Base-by-base conservation (phyloP, 495 filamentous ascomycete genomes). In the Aspergillus asperescens region DNA sequence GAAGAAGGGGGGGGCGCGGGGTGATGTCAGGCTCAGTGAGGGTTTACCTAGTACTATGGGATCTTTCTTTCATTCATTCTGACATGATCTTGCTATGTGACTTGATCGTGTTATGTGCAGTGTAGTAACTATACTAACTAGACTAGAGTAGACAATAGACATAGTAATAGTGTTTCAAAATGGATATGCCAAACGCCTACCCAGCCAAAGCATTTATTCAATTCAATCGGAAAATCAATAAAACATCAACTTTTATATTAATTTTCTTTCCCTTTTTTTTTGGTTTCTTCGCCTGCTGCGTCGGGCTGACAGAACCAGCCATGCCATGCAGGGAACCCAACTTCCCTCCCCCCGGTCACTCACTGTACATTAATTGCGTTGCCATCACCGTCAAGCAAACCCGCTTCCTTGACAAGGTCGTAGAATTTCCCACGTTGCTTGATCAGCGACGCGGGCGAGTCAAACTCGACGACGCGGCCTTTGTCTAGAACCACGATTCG, bases 401-500 rank as follows among this genome's bases (percentile, higher is more conserved):
- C 76, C 3, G 78, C 70, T 60, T 81, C 79, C 52, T 76, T 77
- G 48, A 80, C 79, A 12, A 81, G 74, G 35, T 81, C 72, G 61
- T 78, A 80, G 58, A 81, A 81, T 41, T 74, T 69, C 15, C 79
- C 78, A 46, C 70, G 65, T 39, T 58, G 63, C 59, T 74, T 75
- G 65, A 81, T 74, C 39, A 81, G 67, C 49, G 73, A 73, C 13
- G 73, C 68, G 10, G 77, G 80, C 27, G 80, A 81, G 60, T 82
- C 80, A 57, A 81, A 83, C 58, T 83, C 80, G 43, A 67, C 78
- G 32, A 83, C 76, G n/a, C 65, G 70, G 24, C 81, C 80, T 67
- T 79, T 71, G 68, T 94, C 87, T 1, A 97, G 80, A 37, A 97
- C 90, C 34, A 96, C 81, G 48, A 97, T 90, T 19, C 89, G 79